phyloP scores from a whole-genome alignment of 495 filamentous ascomycete species.

The Podospora tetraspora region DNA sequence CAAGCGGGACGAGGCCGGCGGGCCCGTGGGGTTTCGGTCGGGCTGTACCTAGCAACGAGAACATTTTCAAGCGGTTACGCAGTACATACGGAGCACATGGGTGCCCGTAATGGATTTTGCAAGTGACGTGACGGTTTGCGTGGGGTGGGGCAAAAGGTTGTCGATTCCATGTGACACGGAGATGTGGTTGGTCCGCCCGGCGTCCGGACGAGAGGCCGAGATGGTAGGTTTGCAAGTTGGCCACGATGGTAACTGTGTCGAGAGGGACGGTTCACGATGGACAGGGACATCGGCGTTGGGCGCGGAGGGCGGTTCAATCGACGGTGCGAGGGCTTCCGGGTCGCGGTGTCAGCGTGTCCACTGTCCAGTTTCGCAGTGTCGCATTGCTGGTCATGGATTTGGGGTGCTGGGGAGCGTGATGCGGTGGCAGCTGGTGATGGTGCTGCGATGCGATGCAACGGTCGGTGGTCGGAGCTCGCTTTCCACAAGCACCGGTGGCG shows the following conservation, averaged over 20 bases:
- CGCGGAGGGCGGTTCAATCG: not conserved
- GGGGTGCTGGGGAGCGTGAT: not conserved
- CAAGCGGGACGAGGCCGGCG: no score
- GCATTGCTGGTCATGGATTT: not conserved
- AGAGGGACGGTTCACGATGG: not conserved
- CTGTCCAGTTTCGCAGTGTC: not conserved
- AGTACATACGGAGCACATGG: not conserved
- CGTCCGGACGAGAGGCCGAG: not conserved
- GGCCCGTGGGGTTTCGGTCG: not conserved
- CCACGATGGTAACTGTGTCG: not conserved
- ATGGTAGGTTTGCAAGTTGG: not conserved
- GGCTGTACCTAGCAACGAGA: not conserved
- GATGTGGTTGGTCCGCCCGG: not conserved
- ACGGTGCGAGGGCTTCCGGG: not conserved
- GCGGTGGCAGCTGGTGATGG: not conserved
- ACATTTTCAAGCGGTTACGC: not conserved
- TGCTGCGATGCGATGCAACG: not conserved
- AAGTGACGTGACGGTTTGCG: not conserved
- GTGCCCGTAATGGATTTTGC: not conserved
- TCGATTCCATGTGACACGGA: not conserved
- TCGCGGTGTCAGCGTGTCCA: not conserved
- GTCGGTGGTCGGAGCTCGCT: constrained; percentile 16
- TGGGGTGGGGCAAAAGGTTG: not conserved
- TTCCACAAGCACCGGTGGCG: constrained; percentile 2
- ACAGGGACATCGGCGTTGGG: no score